Base-by-base conservation (phyloP, 495 filamentous ascomycete species). In the Letharia columbiana region DNA sequence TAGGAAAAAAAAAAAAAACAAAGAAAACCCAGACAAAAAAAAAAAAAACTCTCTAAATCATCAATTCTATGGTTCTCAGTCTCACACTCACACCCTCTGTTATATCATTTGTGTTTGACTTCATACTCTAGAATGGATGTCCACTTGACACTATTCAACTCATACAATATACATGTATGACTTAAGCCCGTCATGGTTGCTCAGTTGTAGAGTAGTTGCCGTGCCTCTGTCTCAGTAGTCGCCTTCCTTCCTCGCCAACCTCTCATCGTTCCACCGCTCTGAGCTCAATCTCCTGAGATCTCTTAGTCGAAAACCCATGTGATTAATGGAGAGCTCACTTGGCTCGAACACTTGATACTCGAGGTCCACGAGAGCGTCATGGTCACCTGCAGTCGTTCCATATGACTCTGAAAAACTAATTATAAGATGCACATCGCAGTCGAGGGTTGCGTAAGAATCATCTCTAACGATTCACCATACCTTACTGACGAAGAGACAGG, bases 401-500 rank as follows among this genome's bases (percentile, higher is more conserved):
- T 35, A 56, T 56, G 52, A 35, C 3, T 18, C 11, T 35, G 28
- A 12, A 56, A 4, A 33, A 15, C 1, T 15, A 28, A 54, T 33
- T 33, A 20, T 8, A 13, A 58, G 20, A 70, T 86, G 59, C 79
- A 85, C 23, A 77, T 89, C 42, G 86, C 84, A 42, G 75, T 92
- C 2, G 88, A 93, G 77, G 92, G 92, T 66, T 96, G 92, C 75
- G 90, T 95, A 79, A 77, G 87, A 76, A 35, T 40, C 12, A 39
- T 67, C 41, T 60, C 3, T 42, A 47, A 1, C 49, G 42, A 31
- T 11, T 7, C 37, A n/a, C 63, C 1, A 10, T 41, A 17, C 47
- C 56, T 47, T 40, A n/a, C 37, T 62, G 40, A 66, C 63, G 61
- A 42, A 58, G 40, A 2, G 67, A 54, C 61, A 66, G 91, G 94